These are phyloP conservation scores for Ulota crispa DNA, from an alignment of 225 moss, liverwort and hornwort genomes.

Conservation along the genomic window DNA sequence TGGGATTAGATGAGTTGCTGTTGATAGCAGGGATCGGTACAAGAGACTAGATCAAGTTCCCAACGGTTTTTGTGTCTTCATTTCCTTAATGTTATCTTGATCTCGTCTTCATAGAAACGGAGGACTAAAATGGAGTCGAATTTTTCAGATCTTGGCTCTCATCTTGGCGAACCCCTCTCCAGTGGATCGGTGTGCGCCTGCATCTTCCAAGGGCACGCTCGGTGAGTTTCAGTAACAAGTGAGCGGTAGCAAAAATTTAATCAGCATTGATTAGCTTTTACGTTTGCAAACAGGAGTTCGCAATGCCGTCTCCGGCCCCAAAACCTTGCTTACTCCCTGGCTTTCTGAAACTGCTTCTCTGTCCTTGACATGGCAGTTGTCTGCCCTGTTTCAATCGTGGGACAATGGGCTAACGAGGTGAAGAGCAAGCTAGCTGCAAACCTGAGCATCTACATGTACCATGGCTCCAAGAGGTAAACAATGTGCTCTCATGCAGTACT, in stretches of 20 bases:
- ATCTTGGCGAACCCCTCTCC: conserved; percentile 96
- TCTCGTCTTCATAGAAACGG: not conserved
- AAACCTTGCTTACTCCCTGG: not conserved
- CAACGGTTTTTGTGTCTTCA: not conserved
- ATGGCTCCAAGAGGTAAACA: conserved; percentile 87
- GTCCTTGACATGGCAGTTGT: conserved; percentile 62
- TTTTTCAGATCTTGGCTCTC: conserved; percentile 85
- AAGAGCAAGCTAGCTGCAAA: conserved; percentile 99
- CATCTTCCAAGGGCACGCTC: conserved; percentile 93
- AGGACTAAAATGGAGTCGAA: conserved; percentile 1
- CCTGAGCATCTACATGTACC: conserved; percentile 98
- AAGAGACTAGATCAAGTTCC: not conserved
- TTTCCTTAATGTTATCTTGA: not conserved
- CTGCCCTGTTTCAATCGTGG: conserved; percentile 98
- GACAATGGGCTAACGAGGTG: conserved; percentile 99
- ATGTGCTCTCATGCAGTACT: not conserved
- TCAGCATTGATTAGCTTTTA: conserved; percentile 4
- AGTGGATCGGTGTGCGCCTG: conserved; percentile 76
- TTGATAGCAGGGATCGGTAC: not conserved
- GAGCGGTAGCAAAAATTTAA: not conserved
- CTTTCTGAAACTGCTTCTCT: conserved; percentile 25
- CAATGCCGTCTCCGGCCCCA: not conserved
- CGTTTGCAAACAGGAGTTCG: not conserved
- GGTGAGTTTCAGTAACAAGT: conserved; percentile 52
- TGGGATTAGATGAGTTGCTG: not conserved